These are phyloP conservation scores for Chaetomium sp. DNA, from an alignment of 2,329 filamentous ascomycete species.

Conservation along the genomic window DNA sequence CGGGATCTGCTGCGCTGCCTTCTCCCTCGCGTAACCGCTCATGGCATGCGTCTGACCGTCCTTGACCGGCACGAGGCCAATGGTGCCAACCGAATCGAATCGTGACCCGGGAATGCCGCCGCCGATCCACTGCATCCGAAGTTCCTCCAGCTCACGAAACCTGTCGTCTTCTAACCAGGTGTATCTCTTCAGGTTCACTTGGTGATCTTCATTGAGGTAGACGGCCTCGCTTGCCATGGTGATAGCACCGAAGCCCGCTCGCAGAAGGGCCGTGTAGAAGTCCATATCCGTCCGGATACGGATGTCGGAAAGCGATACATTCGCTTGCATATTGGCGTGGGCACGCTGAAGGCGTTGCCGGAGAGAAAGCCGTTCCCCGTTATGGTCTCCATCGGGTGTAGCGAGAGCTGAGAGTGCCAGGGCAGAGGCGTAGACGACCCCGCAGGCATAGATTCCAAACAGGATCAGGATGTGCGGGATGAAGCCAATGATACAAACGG, in stretches of 20 bases:
- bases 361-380: conserved; percentile 45
- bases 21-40: conserved; percentile 70
- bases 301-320: conserved; percentile 79
- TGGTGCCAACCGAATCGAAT: conserved; percentile 56
- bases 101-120: conserved; percentile 50
- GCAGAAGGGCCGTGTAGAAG: conserved; percentile 88
- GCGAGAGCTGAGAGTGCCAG: conserved; percentile 74
- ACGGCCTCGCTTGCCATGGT: conserved; percentile 95
- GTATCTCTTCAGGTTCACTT: conserved; percentile 70
- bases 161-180: conserved; percentile 94
- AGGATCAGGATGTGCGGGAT: conserved; percentile 91
- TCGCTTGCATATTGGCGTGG: conserved; percentile 89
- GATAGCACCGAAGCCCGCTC: conserved; percentile 83
- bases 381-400: conserved; percentile 52
- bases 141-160: conserved; percentile 71
- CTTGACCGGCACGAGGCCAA: conserved; percentile 58
- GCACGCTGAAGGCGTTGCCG: conserved; percentile 68
- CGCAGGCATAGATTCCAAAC: conserved; percentile 73
- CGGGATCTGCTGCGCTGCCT: conserved; percentile 61
- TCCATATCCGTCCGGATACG: conserved; percentile 86
- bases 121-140: conserved; percentile 55
- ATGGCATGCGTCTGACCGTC: conserved; percentile 47
- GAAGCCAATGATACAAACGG: conserved; percentile 92
- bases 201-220: conserved; percentile 86
- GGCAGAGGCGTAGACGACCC: conserved; percentile 75